Base-by-base conservation (phyloP, 1,284 basidiomycete genomes). In the Serendipita sp. region DNA sequence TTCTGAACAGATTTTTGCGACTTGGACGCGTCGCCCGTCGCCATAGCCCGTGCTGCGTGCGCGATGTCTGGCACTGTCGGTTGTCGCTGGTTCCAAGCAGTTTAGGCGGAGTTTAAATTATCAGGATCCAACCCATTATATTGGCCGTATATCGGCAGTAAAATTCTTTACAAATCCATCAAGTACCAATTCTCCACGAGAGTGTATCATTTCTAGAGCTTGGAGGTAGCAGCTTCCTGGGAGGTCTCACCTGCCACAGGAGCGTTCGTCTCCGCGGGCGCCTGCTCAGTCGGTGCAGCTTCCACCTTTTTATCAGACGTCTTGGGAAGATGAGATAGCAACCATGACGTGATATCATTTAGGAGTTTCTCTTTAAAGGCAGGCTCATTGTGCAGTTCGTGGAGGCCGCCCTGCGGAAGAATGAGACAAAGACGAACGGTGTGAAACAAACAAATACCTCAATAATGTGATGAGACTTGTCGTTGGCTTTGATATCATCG, bases 21-120 rank as follows among this genome's bases (percentile, higher is more conserved):
- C n/a, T n/a, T n/a, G 4, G 53, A 58, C 53, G 53, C 53, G 53
- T 58, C 34, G 32, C 32, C n/a, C 32, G 53, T 58, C 53, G 53
- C 34, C 53, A 58, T 58, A 22, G 26, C 34, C 8, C 29, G 29
- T 32, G 15, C 53, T 32, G 53, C 53, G 26, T n/a, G 29, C 29
- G 29, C 53, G 15, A 22, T 32, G 53, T 58, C 15, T n/a, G 15
- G 15, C 26, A n/a, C 32, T 4, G 53, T 49, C 53, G 53, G 53
- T 32, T n/a, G 53, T 58, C 22, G 53, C 32, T n/a, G 34, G 34
- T 12, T 30, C 26, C 26, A 58, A 58, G 2, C 45, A 34, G 26
- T 58, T 22, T 30, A n/a, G 32, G 4, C 53, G 53, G 53, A 58
- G 53, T 58, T 34, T 58, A n/a, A 58, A 58, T 30, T 1, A 32